Base-by-base conservation (phyloP, 345 rosid species). In the Viola odorata region DNA sequence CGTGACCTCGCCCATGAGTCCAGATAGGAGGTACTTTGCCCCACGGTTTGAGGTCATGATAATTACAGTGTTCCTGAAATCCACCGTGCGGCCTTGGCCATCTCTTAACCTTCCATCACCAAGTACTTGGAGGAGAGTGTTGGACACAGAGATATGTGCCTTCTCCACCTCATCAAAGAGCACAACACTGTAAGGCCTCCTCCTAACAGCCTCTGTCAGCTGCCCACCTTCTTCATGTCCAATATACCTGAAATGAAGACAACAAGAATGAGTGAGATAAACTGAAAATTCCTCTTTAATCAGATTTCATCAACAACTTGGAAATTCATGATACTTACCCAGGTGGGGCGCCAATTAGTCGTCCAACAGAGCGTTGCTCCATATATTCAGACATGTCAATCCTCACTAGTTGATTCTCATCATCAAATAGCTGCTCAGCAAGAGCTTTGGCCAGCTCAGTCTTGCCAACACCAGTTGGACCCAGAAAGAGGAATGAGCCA, bases 151-250 rank as follows among this genome's bases (percentile, higher is more conserved):
- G n/a, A 84, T 69, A 48, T 87, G 98, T 6, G 98, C 96, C 57
- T 89, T 92, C 78, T 92, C 98, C 53, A 89, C 98, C 78, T 89
- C 94, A 61, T 92, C 97, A 55, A 92, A 92, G 13, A 92, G 70
- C 5, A 89, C 73, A 0, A 89, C 96, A 39, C 97, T 85, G 45
- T 83, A 92, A 6, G 97, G 97, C 48, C 97, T 70, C 37, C 97
- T 79, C 77, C 97, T 85, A 45, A 92, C 96, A 32, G 96, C 96
- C 55, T 92, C 97, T 0, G 98, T 92, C 0, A 89, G 78, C 45
- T 92, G 97, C 7, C 98, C 98, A 37, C 98, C 96, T 84, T 92
- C 91, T 56, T 89, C 96, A 2, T 92, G 98, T 56, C 98, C 98
- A 13, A 92, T 88, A 58, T 92, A 91, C 64, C 95, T 89, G 69